Base-by-base conservation (phyloP, 2,329 filamentous ascomycete genomes). In the Verruconis gallopava region DNA sequence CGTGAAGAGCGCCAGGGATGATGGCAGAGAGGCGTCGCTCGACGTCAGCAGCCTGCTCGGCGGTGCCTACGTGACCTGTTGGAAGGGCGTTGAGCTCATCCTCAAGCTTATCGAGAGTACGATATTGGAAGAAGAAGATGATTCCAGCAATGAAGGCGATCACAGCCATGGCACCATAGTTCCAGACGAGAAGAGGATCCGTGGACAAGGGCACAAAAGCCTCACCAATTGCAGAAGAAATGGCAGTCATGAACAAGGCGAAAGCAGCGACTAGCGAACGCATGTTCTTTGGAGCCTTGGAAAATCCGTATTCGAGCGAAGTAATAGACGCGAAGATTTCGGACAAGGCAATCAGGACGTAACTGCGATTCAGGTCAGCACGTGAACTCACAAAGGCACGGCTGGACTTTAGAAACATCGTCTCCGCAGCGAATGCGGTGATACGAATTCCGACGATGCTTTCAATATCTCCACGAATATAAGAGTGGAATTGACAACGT, bases 281-380 rank as follows among this genome's bases (percentile, higher is more conserved):
- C 77, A 84, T 81, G 55, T 68, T 74, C 33, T 71, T 70, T 2
- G 79, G 79, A 0, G 80, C 79, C 59, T 84, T 82, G 52, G 77
- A 81, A 60, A 77, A 84, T 14, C 78, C 79, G 49, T 84, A 83
- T 55, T 85, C 80, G 9, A 81, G 69, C 46, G 75, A 74, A 1
- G 79, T 81, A 46, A 84, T 75, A 9, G 73, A 78, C 37, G 73
- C 73, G 51, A 79, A 73, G 44, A 79, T 76, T 55, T 79, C 74
- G 0, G 72, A 66, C 12, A 74, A 57, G 15, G 69, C 73, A 20
- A 76, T 72, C 37, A 77, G 64, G 25, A 30, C n/a, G n/a, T 30
- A n/a, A n/a, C 25, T 30, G 25, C 9, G 25, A 30, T n/a, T n/a
- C n/a, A n/a, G n/a, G n/a, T n/a, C n/a, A n/a, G n/a, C n/a, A n/a